phyloP scores from a whole-genome alignment of 805 yeast genomes.

The Candida ulmi region DNA sequence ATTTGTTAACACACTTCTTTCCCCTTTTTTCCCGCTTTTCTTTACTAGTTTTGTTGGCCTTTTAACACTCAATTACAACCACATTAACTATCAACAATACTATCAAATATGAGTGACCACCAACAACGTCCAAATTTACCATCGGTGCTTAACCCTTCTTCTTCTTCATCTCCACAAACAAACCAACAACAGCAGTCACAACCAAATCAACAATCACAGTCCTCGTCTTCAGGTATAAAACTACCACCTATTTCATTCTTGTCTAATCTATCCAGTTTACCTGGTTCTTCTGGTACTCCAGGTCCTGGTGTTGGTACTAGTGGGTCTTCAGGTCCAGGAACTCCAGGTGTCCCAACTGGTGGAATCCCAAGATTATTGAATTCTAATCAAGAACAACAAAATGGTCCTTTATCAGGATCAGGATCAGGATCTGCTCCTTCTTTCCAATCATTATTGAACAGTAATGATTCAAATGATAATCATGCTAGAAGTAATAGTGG shows the following conservation, averaged over 20 bases:
- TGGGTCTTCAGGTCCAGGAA: not conserved
- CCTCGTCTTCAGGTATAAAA: slow-evolving; percentile 21
- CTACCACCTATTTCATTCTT: slow-evolving; percentile 36
- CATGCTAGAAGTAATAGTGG: too few species aligned
- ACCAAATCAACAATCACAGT: slow-evolving; percentile 2
- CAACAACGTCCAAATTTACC: slow-evolving; percentile 1
- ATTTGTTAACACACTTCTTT: too few species aligned
- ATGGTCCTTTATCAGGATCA: too few species aligned
- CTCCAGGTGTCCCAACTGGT: too few species aligned
- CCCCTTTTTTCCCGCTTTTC: too few species aligned
- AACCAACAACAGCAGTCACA: too few species aligned
- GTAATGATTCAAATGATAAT: not conserved
- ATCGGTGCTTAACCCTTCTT: not conserved
- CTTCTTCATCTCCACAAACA: not conserved
- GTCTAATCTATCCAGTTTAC: slow-evolving; percentile 10
- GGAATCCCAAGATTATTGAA: slow-evolving; percentile 9
- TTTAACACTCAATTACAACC: too few species aligned
- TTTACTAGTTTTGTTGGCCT: too few species aligned
- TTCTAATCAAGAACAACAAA: not conserved
- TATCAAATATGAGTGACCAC: not conserved
- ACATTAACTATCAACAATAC: too few species aligned
- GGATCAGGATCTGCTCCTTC: too few species aligned
- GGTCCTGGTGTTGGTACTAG: too few species aligned
- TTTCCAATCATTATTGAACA: not conserved
- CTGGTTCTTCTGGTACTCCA: not conserved